phyloP scores from a whole-genome alignment of 2,329 filamentous ascomycete genomes.

The Trichoderma breve region DNA sequence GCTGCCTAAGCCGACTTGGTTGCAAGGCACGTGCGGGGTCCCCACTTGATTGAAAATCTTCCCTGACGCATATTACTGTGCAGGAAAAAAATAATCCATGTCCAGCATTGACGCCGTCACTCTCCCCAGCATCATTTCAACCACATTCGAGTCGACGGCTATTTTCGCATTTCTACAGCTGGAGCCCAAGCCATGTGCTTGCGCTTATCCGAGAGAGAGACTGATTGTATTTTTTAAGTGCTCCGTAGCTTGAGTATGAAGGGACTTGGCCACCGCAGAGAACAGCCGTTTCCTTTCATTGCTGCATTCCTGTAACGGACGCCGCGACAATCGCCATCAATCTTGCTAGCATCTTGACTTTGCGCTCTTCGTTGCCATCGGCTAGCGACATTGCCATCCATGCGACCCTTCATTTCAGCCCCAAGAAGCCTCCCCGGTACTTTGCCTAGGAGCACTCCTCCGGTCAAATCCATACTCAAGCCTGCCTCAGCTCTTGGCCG shows the following conservation, averaged over 20 bases:
- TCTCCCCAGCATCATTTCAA: neutral
- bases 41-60: constrained; percentile 21
- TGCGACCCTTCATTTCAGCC: constrained; percentile 38
- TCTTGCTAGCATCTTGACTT: neutral
- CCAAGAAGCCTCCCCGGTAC: constrained; percentile 36
- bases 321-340: neutral
- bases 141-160: neutral
- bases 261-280: neutral
- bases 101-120: neutral
- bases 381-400: constrained; percentile 6
- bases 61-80: neutral
- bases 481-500: constrained; percentile 45
- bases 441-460: constrained; percentile 37
- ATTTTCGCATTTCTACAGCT: neutral
- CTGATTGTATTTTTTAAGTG: neutral
- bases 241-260: constrained; percentile 9
- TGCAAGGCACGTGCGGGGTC: constrained; percentile 19
- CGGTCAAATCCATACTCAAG: constrained; percentile 55
- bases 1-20: constrained; percentile 12
- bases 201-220: neutral
- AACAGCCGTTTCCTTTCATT: neutral
- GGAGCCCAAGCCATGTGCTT: constrained; percentile 9
- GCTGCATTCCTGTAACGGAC: constrained; percentile 6
- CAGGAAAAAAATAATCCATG: constrained; percentile 19
- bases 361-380: neutral